Evolutionary conservation across 176 grass and related monocot species (phyloP), one percentile per base, ranked within the genome.

Genomic region (Themeda triandra): DNA sequence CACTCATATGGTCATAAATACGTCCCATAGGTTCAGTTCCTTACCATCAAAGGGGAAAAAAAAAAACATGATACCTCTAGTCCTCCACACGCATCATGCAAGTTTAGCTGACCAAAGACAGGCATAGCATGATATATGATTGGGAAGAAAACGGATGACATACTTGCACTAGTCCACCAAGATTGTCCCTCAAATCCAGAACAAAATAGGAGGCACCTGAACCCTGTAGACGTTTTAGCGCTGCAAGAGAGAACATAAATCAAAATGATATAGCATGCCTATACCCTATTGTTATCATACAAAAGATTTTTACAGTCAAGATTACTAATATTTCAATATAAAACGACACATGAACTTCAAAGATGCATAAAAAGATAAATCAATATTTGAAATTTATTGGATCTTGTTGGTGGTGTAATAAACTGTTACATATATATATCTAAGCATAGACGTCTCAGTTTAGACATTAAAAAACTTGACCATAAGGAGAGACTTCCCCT

Each of bases 101-200:
- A 24, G 56, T 89, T 28, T 75, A 80, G 45, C 21, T 80, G 62
- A 69, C 60, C 53, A 81, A 80, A 89, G 3, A 69, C 36, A 71
- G 21, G 6, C 19, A 28, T 71, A 14, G 5, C 19, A 36, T 48
- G 37, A 19, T 71, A 36, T 70, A 80, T 49, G 46, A 67, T 23
- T 29, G 24, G 32, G 37, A 85, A 63, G 28, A 17, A 75, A 77
- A 89, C 69, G 46, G n/a, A 66, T 79, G 28, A 19, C 89, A 80
- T 91, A 95, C 95, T 88, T 99, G 93, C 41, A 96, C 96, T 46
- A 96, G 84, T 63, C 93, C 96, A 90, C 96, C 93, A 79, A 94
- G 96, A 93, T 99, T 96, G 80, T 94, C 93, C 88, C 91, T 99
- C 83, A 98, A 89, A 87, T 99, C 96, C 72, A 99, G 82, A 89